A percentile compares a stretch with the other conserved stretches of the same genome.
Evolutionary conservation across 2,329 filamentous ascomycete species (phyloP).

Genomic region (Colletotrichum brevisporum): DNA sequence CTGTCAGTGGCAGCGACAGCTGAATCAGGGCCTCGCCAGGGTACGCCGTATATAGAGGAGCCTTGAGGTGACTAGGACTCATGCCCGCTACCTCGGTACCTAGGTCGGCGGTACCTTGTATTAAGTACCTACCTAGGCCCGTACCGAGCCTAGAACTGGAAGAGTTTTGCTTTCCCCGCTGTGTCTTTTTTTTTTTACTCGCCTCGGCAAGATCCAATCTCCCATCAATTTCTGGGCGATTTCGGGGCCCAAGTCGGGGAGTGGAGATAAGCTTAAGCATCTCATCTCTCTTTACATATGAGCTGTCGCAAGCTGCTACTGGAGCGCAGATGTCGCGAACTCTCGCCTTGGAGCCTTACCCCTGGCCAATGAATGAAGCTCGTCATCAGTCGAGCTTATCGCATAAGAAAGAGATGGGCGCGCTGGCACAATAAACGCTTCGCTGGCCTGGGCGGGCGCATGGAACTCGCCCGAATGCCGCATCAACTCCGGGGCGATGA

Average conservation of each 20-base stretch:
- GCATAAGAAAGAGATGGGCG: neutral
- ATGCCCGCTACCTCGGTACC: too few species aligned
- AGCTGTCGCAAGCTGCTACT: conserved; percentile 25
- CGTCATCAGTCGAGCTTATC: conserved; percentile 1
- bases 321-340: conserved; percentile 1
- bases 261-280: conserved; percentile 35
- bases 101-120: too few species aligned
- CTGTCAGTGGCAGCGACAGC: neutral
- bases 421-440: neutral
- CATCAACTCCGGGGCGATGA: conserved; percentile 28
- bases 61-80: conserved; percentile 1
- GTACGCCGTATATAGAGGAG: neutral
- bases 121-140: too few species aligned
- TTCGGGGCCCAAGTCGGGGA: conserved; percentile 23
- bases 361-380: neutral
- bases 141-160: neutral
- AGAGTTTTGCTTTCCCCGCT: neutral
- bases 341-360: neutral
- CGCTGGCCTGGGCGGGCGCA: neutral
- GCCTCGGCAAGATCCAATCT: conserved; percentile 26
- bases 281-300: conserved; percentile 28
- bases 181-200: neutral
- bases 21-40: neutral
- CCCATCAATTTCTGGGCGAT: conserved; percentile 22
- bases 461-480: conserved; percentile 17